These are phyloP conservation scores for Geotrichum australiense DNA, from an alignment of 1,139 yeast genomes.

Conservation along the genomic window DNA sequence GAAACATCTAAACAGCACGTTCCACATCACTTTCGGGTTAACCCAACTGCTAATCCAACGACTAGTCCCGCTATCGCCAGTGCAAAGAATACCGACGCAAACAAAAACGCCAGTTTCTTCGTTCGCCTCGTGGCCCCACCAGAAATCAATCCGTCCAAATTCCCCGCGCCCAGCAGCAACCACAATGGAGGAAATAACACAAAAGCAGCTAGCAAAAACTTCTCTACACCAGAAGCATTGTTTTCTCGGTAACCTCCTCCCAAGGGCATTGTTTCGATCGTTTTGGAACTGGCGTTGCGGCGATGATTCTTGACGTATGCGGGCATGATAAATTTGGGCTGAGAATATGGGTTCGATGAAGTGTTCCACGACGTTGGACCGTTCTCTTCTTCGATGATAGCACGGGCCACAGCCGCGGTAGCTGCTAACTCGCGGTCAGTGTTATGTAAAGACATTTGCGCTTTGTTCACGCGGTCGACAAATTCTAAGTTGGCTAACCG, in stretches of 20 bases:
- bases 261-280: background rate
- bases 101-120: slow-evolving; percentile 12
- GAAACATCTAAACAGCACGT: no score
- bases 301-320: background rate
- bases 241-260: background rate
- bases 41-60: slow-evolving; percentile 17
- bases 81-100: slow-evolving; percentile 13
- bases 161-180: slow-evolving; percentile 17
- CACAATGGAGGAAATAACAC: slow-evolving; percentile 17
- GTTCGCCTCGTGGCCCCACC: slow-evolving; percentile 14
- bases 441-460: slow-evolving; percentile 1
- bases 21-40: slow-evolving; percentile 2
- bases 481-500: slow-evolving; percentile 3
- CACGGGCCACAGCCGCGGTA: slow-evolving; percentile 12
- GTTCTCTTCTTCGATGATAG: slow-evolving; percentile 9
- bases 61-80: slow-evolving; percentile 15
- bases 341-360: background rate
- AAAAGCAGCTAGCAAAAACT: slow-evolving; percentile 12
- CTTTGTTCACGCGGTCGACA: slow-evolving; percentile 8
- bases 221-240: slow-evolving; percentile 3
- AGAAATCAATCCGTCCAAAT: slow-evolving; percentile 12
- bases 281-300: background rate
- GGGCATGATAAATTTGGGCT: slow-evolving; percentile 5
- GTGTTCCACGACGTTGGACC: slow-evolving; percentile 9
- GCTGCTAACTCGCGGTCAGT: slow-evolving; percentile 10